phyloP scores from a whole-genome alignment of 2,329 filamentous ascomycete species.

The Trichoderma pleuroti region DNA sequence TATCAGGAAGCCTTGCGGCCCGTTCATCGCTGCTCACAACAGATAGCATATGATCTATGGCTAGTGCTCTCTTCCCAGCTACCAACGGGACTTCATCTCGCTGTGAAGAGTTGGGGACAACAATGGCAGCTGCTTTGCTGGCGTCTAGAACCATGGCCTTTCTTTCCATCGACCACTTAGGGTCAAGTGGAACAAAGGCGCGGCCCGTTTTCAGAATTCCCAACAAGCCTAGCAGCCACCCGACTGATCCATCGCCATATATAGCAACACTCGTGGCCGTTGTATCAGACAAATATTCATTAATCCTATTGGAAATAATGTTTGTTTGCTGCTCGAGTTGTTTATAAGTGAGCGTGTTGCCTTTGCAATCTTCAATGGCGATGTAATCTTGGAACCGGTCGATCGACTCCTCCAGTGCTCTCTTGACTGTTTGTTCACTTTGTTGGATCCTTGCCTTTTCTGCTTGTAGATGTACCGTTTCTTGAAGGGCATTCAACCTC shows the following conservation, averaged over 20 bases:
- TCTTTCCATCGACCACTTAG: constrained; percentile 14
- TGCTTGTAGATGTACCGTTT: background rate
- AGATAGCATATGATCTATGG: background rate
- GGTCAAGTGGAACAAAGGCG: constrained; percentile 13
- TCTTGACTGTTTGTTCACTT: background rate
- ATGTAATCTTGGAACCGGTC: background rate
- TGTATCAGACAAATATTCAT: background rate
- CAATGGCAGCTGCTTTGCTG: background rate
- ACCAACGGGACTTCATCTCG: background rate
- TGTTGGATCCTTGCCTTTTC: background rate
- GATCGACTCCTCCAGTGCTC: background rate
- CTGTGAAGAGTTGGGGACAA: background rate
- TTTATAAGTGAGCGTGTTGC: background rate
- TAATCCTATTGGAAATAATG: background rate
- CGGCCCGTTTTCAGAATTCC: constrained; percentile 9
- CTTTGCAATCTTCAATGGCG: background rate
- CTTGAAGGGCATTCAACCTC: background rate
- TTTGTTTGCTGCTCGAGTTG: background rate
- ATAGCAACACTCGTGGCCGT: background rate
- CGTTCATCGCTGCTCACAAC: no score
- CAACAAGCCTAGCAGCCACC: constrained; percentile 11
- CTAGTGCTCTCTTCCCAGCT: background rate
- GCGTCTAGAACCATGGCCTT: background rate
- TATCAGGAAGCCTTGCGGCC: background rate
- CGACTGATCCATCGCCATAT: constrained; percentile 10